These are phyloP conservation scores for Aspergillus olivimuriae DNA, from an alignment of 495 filamentous ascomycete species.

Conservation along the genomic window DNA sequence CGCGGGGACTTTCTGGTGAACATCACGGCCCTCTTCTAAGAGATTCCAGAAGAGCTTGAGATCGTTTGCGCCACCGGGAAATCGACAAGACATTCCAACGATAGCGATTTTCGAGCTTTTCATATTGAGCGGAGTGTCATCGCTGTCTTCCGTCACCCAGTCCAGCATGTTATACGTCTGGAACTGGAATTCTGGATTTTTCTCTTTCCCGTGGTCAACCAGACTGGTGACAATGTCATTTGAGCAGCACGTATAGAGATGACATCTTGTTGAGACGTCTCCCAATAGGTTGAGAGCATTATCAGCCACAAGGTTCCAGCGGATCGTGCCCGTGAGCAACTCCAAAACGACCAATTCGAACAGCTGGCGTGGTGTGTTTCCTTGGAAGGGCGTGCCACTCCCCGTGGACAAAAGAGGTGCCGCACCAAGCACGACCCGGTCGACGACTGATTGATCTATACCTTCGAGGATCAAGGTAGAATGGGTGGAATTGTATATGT, in stretches of 20 bases:
- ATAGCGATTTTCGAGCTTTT: slow-evolving; percentile 56
- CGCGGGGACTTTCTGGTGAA: slow-evolving; percentile 48
- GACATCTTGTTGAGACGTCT: neutral
- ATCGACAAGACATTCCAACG: slow-evolving; percentile 67
- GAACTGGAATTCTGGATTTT: neutral
- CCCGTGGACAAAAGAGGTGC: slow-evolving; percentile 5
- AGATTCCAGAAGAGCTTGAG: slow-evolving; percentile 71
- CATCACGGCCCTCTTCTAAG: slow-evolving; percentile 56
- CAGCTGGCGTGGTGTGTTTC: neutral
- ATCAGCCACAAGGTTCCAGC: neutral
- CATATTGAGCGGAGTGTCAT: neutral
- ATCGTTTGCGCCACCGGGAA: slow-evolving; percentile 58
- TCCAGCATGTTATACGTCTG: neutral
- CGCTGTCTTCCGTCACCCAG: neutral
- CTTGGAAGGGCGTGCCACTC: slow-evolving; percentile 1
- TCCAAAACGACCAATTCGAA: slow-evolving; percentile 1
- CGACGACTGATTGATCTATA: neutral
- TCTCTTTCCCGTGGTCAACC: neutral
- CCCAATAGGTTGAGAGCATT: neutral
- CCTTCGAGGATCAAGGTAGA: neutral
- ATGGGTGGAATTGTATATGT: slow-evolving; percentile 56
- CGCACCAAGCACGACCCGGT: neutral
- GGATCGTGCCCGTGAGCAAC: slow-evolving; percentile 5
- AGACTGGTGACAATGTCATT: neutral
- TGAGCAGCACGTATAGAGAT: neutral